Conservation (phyloP, 1,284 basidiomycete genomes). For the Puccinia coronata region DNA sequence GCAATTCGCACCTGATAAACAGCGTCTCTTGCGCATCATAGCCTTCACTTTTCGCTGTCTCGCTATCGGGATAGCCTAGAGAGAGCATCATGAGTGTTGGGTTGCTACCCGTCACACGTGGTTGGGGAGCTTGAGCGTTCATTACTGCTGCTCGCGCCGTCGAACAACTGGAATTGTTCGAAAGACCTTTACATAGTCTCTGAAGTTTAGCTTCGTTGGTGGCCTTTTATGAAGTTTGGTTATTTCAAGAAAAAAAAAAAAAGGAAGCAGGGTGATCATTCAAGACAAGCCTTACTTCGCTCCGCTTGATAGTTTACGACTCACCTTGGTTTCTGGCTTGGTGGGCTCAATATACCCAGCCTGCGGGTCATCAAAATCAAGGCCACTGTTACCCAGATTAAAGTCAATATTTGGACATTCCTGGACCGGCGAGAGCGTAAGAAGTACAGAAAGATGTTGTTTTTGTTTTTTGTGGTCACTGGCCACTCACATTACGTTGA, state of each 20-base stretch:
- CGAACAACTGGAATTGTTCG: conserved; percentile 20
- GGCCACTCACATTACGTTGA: conserved; percentile 39
- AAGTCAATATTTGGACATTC: not conserved
- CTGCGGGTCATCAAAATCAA: conserved; percentile 40
- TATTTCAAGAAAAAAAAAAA: not conserved
- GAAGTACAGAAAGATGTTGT: not conserved
- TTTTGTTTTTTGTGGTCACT: not conserved
- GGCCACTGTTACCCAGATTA: conserved; percentile 10
- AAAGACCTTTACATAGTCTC: conserved; percentile 14
- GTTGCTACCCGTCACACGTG: conserved; percentile 6
- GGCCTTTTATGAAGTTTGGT: not conserved
- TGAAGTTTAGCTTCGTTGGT: conserved; percentile 12
- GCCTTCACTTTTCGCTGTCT: not conserved
- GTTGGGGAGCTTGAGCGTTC: conserved; percentile 30
- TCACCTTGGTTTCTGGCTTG: conserved; percentile 43
- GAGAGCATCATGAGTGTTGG: conserved; percentile 12
- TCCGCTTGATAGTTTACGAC: not conserved
- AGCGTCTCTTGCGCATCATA: conserved; percentile 29
- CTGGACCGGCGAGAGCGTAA: not conserved
- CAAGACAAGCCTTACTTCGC: not conserved
- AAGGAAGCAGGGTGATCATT: not conserved
- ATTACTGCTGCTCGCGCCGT: conserved; percentile 28
- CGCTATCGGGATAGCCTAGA: conserved; percentile 35
- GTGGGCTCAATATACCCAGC: conserved; percentile 23
- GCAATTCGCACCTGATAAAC: conserved; percentile 19